phyloP scores from a whole-genome alignment of 1,139 yeast species.

The Debaryomycetaceae sp. region DNA sequence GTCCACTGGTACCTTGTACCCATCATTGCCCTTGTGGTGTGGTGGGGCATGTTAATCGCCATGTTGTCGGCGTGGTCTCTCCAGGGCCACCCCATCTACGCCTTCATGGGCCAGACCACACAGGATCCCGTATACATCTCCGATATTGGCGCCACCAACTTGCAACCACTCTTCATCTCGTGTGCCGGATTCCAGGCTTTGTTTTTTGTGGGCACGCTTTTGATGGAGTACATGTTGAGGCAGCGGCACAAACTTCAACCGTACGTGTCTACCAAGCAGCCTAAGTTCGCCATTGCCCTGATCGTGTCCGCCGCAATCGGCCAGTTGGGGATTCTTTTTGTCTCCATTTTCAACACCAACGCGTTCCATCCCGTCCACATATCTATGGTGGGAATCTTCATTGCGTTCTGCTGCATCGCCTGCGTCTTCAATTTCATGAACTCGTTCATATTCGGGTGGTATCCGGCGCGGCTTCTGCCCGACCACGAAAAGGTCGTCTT shows the following conservation, averaged over 20 bases:
- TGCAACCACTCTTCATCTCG: conserved; percentile 80
- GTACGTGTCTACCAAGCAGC: conserved; percentile 44
- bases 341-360: conserved; percentile 69
- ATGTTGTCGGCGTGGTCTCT: conserved; percentile 53
- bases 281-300: conserved; percentile 45
- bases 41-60: conserved; percentile 44
- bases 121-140: conserved; percentile 71
- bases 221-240: conserved; percentile 55
- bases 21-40: conserved; percentile 23
- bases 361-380: conserved; percentile 57
- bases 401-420: conserved; percentile 65
- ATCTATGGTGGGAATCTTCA: conserved; percentile 69
- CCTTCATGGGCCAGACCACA: conserved; percentile 40
- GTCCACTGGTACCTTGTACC: conserved; percentile 35
- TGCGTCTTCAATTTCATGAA: conserved; percentile 57
- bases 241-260: conserved; percentile 52
- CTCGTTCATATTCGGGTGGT: conserved; percentile 58
- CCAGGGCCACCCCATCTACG: conserved; percentile 73
- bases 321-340: conserved; percentile 73
- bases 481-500: conserved; percentile 38
- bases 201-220: conserved; percentile 63
- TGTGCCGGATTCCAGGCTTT: conserved; percentile 77
- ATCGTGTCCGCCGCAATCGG: conserved; percentile 58
- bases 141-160: conserved; percentile 79
- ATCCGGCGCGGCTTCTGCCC: conserved; percentile 32